Evolutionary conservation across 768 basidiomycete species (phyloP).

Genomic region (Tylopilus plumbeoviolaceoides): DNA sequence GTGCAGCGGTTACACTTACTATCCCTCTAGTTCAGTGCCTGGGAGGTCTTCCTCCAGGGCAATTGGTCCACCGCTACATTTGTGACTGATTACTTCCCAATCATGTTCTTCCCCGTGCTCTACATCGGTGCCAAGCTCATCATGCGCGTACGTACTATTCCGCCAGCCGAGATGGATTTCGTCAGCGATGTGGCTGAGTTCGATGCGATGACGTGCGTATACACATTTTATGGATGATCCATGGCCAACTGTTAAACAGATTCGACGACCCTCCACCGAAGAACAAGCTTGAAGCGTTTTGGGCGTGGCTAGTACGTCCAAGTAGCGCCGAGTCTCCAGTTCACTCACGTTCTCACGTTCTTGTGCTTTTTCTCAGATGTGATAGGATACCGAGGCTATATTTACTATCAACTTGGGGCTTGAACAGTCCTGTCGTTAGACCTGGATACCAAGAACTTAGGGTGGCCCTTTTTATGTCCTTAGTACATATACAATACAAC

Average conservation of each 20-base stretch:
- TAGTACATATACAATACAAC: no score
- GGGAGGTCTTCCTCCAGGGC: constrained; percentile 38
- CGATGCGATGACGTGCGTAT: constrained; percentile 27
- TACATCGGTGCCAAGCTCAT: constrained; percentile 32
- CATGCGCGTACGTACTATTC: constrained; percentile 12
- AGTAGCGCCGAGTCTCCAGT: background rate
- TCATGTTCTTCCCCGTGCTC: constrained; percentile 45
- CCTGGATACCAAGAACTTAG: background rate
- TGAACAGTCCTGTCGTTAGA: no score
- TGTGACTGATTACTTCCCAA: constrained; percentile 41
- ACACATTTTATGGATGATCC: background rate
- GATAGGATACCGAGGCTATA: background rate
- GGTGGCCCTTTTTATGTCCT: no score
- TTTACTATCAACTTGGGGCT: no score
- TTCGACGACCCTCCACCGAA: constrained; percentile 27
- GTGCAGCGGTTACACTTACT: background rate
- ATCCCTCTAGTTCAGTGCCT: constrained; percentile 35
- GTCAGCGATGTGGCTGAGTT: constrained; percentile 24
- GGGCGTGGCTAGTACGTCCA: constrained; percentile 27
- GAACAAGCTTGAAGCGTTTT: constrained; percentile 26
- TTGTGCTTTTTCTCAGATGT: constrained; percentile 7
- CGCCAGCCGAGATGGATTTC: constrained; percentile 27
- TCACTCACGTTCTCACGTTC: background rate
- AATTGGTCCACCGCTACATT: constrained; percentile 37
- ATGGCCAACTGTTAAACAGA: constrained; percentile 6